phyloP scores from a whole-genome alignment of 1,284 basidiomycete genomes.

The Tylopilus microsporus region DNA sequence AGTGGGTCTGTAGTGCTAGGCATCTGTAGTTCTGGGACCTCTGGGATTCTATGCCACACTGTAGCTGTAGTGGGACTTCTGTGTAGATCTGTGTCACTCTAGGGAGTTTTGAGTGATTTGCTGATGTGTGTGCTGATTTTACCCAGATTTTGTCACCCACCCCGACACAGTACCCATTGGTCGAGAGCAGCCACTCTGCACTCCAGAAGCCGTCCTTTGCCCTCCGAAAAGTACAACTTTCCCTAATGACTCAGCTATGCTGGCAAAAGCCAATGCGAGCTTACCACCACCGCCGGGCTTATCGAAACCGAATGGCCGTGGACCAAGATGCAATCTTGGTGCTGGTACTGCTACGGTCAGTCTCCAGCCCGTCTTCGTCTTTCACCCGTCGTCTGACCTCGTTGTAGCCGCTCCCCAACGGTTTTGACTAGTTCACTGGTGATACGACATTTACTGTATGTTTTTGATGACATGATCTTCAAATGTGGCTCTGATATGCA shows the following conservation, averaged over 20 bases:
- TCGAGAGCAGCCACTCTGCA: neutral
- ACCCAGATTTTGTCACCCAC: slow-evolving; percentile 8
- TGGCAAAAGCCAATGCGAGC: neutral
- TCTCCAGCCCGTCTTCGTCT: neutral
- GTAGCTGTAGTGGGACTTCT: too few species aligned
- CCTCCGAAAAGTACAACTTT: neutral
- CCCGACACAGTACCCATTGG: neutral
- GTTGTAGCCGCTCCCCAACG: slow-evolving; percentile 17
- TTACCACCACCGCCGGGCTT: slow-evolving; percentile 13
- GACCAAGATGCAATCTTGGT: neutral
- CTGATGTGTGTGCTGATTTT: neutral
- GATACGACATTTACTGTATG: slow-evolving; percentile 24
- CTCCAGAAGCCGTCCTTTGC: slow-evolving; percentile 1
- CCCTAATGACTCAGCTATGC: neutral
- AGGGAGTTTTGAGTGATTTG: too few species aligned
- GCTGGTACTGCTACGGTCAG: slow-evolving; percentile 6
- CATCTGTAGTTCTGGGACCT: too few species aligned
- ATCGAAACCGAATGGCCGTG: slow-evolving; percentile 1
- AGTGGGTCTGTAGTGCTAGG: too few species aligned
- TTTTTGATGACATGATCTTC: neutral
- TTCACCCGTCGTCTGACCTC: neutral
- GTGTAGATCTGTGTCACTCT: too few species aligned
- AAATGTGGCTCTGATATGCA: neutral
- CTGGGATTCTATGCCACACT: too few species aligned
- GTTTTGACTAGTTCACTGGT: slow-evolving; percentile 12